Percentiles rank a stretch among this genome's conserved stretches.
phyloP scores from a whole-genome alignment of 352 stramenopile genomes.

The Globisporangium alternatum region DNA sequence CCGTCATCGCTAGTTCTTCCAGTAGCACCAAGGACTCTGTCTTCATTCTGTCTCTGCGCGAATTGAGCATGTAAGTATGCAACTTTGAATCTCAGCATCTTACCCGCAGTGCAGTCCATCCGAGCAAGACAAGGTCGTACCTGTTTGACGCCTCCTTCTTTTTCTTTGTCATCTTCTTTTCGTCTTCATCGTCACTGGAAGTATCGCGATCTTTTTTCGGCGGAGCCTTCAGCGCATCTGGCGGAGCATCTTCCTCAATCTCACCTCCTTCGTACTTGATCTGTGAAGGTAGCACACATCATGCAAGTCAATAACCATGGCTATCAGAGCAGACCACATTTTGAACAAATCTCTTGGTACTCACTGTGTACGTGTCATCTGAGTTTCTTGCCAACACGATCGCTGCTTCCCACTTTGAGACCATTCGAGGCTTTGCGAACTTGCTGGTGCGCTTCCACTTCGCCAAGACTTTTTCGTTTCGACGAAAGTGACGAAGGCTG shows the following conservation, averaged over 20 bases:
- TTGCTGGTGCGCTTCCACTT: slow-evolving; percentile 41
- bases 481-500: slow-evolving; percentile 18
- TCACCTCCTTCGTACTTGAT: slow-evolving; percentile 48
- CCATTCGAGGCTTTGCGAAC: slow-evolving; percentile 31
- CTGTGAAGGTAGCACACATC: slow-evolving; percentile 20
- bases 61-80: not conserved
- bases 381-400: slow-evolving; percentile 31
- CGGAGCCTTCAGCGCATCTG: slow-evolving; percentile 25
- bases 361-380: slow-evolving; percentile 41
- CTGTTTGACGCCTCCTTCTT: not conserved
- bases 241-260: slow-evolving; percentile 53
- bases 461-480: slow-evolving; percentile 29
- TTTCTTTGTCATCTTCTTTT: slow-evolving; percentile 11
- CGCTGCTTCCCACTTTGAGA: slow-evolving; percentile 27
- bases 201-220: not conserved
- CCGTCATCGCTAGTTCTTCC: slow-evolving; percentile 65
- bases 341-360: not conserved
- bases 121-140: not conserved
- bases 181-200: not conserved
- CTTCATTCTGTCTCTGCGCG: slow-evolving; percentile 20
- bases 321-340: not conserved
- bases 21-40: slow-evolving; percentile 54
- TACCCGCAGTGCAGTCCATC: not conserved
- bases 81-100: not conserved
- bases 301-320: slow-evolving; percentile 11